Evolutionary conservation across 2,329 filamentous ascomycete genomes (phyloP), one percentile per base, ranked within the genome.

Genomic region (Chaetomiaceae sp.): DNA sequence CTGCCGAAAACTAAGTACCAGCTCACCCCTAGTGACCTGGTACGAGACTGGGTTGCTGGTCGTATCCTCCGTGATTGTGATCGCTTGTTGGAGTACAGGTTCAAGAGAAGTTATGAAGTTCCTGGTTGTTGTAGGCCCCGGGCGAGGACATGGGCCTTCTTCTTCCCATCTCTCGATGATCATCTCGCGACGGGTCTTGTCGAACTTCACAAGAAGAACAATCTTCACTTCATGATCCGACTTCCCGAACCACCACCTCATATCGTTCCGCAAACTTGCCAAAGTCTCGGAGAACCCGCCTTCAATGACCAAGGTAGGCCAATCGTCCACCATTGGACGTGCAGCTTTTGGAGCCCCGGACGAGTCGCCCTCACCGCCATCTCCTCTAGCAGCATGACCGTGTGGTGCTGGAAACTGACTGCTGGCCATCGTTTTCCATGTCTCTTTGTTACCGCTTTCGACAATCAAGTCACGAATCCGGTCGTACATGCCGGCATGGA

Each of bases 141-240:
- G 54, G 21, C 51, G 51, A 54, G 49, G 23, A 30, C 8, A 14
- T 44, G 4, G 3, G 8, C 44, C 21, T 41, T 50, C 55, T 44
- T 58, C 54, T 50, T 58, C 54, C 54, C 51, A 56, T 48, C 53
- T 54, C 48, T 56, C 51, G 17, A 57, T 31, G 16, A 49, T 40
- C 34, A 57, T 55, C 8, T 20, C 30, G 25, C 12, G 17, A 16
- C 19, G 40, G 31, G 49, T 30, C 20, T 14, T 9, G 23, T 55
- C 41, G 33, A 55, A 47, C 40, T 55, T 56, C 25, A 27, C 47
- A 13, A 59, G 57, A 48, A 57, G 51, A 45, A 53, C 55, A 50
- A 58, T 52, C 43, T 58, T 49, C 19, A 59, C 51, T 37, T 58
- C 33, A 44, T 58, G 55, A 16, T 53, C 41, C 31, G 55, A 59